Evolutionary conservation across 2,329 filamentous ascomycete species (phyloP), one percentile per base, ranked within the genome.

Genomic region (Xylariaceae sp.): DNA sequence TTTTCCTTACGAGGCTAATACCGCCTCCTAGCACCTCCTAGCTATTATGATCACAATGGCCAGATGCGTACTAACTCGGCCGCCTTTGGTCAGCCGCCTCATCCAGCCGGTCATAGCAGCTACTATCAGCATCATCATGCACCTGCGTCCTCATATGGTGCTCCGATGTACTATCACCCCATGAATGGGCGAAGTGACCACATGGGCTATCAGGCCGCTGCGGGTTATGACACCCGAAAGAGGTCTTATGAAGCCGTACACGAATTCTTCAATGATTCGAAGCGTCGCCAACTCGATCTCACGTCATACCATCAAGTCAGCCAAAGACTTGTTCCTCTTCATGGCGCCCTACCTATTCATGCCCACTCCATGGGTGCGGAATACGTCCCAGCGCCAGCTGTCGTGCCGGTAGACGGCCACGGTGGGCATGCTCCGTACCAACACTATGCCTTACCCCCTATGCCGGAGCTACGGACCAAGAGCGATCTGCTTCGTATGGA

Each of bases 401-500:
- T 78, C 36, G 75, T 80, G 46, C 76, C 82, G 43, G 77, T 81
- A 54, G 81, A 82, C 61, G 83, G 73, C 52, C 73, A 71, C 54
- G 76, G 76, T 61, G 71, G 75, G 57, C 72, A 78, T 65, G 77
- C 81, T 54, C 79, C 85, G 36, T 79, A 87, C 62, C 80, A 86
- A 39, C 89, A 92, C 66, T 96, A 96, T 74, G 89, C 90, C 58
- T 79, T 96, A 55, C 89, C 94, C 50, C 85, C 91, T 9, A 90
- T 95, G 77, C 85, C 85, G 45, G 95, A 91, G 65, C 80, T 95
- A 52, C 86, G 92, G 67, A 96, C 92, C 46, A 96, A 97, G 80
- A 91, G 85, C 70, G 94, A 99, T 69, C 79, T 99, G 41, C 77
- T 95, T 69, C 91, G 95, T 70, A 92, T 97, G 66, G 94, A 97